Percentiles rank a stretch among this genome's conserved stretches.
These are phyloP conservation scores for Setomelanomma holmii DNA, from an alignment of 2,329 filamentous ascomycete genomes.

Conservation along the genomic window DNA sequence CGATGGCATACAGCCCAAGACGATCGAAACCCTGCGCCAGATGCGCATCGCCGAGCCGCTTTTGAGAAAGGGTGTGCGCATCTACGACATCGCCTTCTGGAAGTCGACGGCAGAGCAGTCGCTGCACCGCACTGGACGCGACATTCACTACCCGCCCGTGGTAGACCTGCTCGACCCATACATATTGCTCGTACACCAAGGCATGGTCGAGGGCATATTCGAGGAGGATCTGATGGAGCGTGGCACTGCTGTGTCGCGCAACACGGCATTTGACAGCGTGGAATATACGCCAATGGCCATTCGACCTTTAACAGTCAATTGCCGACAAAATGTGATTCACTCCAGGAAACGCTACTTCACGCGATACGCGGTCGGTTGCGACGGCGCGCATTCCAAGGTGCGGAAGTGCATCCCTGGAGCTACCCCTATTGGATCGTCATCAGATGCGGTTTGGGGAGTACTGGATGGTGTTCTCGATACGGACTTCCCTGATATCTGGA, in stretches of 20 bases:
- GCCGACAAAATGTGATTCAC: conserved; percentile 48
- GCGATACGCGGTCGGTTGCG: conserved; percentile 73
- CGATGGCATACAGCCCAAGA: conserved; percentile 79
- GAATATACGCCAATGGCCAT: conserved; percentile 49
- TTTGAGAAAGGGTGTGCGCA: conserved; percentile 70
- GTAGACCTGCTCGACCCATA: conserved; percentile 62
- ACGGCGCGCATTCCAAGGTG: conserved; percentile 75
- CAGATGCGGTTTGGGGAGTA: conserved; percentile 72
- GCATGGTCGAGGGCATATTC: conserved; percentile 76
- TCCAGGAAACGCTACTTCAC: conserved; percentile 58
- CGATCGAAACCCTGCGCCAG: conserved; percentile 77
- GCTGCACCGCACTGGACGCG: conserved; percentile 67
- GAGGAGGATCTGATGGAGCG: conserved; percentile 72
- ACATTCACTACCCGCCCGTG: conserved; percentile 68
- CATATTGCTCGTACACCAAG: conserved; percentile 69
- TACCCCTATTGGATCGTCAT: conserved; percentile 56
- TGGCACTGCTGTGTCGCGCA: conserved; percentile 68
- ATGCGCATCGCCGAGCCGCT: conserved; percentile 75
- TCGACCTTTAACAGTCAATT: conserved; percentile 52
- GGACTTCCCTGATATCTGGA: conserved; percentile 78
- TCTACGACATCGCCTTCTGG: conserved; percentile 79
- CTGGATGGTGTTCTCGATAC: conserved; percentile 74
- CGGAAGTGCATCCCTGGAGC: conserved; percentile 64
- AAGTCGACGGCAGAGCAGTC: conserved; percentile 47
- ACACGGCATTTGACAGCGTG: conserved; percentile 66